A percentile compares a stretch with the other conserved stretches of the same genome.
Evolutionary conservation across 176 grass and related monocot genomes (phyloP).

Genomic region (Alloteropsis semialata): DNA sequence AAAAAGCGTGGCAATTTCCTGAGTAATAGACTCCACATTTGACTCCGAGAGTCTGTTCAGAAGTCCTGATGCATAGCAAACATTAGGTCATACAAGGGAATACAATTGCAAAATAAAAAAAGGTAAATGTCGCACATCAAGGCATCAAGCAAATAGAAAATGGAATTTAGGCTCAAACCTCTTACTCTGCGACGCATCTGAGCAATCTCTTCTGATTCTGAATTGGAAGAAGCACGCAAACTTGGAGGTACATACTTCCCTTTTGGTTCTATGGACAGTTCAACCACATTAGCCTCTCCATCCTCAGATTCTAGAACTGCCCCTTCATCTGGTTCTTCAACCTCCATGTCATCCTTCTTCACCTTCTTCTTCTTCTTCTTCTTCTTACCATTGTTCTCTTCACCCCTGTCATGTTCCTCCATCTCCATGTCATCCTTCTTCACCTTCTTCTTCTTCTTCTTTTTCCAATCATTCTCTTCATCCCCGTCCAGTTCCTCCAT

Average conservation of each 20-base stretch:
- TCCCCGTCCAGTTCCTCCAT: background rate
- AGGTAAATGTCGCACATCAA: background rate
- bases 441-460: background rate
- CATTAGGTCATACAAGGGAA: constrained; percentile 24
- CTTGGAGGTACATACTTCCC: constrained; percentile 70
- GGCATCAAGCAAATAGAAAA: background rate
- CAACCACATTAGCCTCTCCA: constrained; percentile 24
- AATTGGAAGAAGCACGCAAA: constrained; percentile 42
- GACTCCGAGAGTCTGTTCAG: constrained; percentile 78
- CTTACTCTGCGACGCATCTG: constrained; percentile 62
- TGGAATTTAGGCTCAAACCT: constrained; percentile 34
- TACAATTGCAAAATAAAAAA: constrained; percentile 15
- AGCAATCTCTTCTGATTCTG: constrained; percentile 75
- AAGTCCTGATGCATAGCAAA: constrained; percentile 58
- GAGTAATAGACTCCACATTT: constrained; percentile 83
- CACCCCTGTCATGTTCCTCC: background rate
- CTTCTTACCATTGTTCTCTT: background rate
- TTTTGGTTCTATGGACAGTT: constrained; percentile 36
- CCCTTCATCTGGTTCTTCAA: constrained; percentile 4
- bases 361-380: constrained; percentile 6
- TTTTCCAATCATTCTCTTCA: constrained; percentile 23
- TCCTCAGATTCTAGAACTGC: constrained; percentile 15
- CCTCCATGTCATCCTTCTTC: background rate
- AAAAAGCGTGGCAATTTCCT: constrained; percentile 76
- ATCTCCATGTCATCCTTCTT: constrained; percentile 26